Evolutionary conservation across 352 stramenopile species (phyloP), one percentile per base, ranked within the genome.

Genomic region (Phytopythium cucurbitacearum): DNA sequence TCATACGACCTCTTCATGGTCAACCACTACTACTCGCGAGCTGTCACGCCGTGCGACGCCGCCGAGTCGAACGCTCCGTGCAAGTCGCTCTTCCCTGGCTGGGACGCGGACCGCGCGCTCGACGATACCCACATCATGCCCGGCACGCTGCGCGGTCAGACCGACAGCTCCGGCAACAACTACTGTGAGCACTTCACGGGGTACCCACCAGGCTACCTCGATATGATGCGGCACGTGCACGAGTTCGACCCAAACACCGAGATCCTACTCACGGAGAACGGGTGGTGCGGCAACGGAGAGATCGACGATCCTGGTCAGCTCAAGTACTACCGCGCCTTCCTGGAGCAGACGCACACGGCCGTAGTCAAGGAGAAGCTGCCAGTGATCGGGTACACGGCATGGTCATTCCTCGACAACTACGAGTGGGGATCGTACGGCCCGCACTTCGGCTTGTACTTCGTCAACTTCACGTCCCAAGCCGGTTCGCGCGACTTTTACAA

Each of bases 1-100:
- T 97, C 86, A 40, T 85, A 84, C 56, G 96, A 99, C 61, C 91
- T 98, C 43, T 86, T 98, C 51, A 96, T 97, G 51, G 62, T 98
- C 7, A 98, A 98, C 69, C 85, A 98, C 60, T 98, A 98, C 68
- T 68, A 66, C 39, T 76, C 76, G 7, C 70, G 70, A 28, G 38
- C 65, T 3, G 83, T 86, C 4, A 76, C 69, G 0, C 66, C 89
- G 60, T 87, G 73, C 53, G 46, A 54, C 6, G 69, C 60, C 11
- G 41, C 60, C 10, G 48, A 46, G 8, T 85, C 73, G 8, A 62
- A 47, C 7, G 54, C 72, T 10, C 57, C 56, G 3, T 87, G 76
- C 37, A 45, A 56, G 4, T 53, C 67, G n/a, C 59, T 75, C 3
- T 54, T 60, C 33, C 48, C 56, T 12, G 76, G 72, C 7, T 74